phyloP scores from a whole-genome alignment of 306 rosid genomes.

The Cajanus cajan region DNA sequence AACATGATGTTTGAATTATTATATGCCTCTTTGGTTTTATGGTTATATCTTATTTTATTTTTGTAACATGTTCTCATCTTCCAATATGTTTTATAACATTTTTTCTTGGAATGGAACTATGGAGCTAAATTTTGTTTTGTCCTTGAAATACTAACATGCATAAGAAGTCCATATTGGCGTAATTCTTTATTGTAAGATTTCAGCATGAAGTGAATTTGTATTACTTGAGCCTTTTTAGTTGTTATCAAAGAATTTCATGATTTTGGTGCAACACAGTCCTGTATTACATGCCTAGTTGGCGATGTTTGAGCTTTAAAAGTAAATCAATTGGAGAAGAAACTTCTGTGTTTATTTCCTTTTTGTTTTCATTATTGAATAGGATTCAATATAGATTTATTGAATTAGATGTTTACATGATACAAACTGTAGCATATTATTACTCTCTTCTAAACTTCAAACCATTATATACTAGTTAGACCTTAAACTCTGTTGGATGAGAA shows the following conservation, averaged over 20 bases:
- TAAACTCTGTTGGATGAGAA: slow-evolving; percentile 11
- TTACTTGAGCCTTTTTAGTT: neutral
- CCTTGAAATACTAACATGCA: slow-evolving; percentile 13
- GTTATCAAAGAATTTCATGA: neutral
- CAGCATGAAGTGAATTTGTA: slow-evolving; percentile 5
- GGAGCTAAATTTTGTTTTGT: neutral
- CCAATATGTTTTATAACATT: neutral
- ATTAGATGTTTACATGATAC: slow-evolving; percentile 5
- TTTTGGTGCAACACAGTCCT: slow-evolving; percentile 18
- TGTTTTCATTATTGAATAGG: slow-evolving; percentile 5
- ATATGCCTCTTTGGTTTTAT: slow-evolving; percentile 2
- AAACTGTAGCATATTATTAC: neutral
- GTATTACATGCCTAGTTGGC: slow-evolving; percentile 11
- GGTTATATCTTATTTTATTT: neutral
- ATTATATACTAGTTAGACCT: neutral
- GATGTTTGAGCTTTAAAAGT: slow-evolving; percentile 2
- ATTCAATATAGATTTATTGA: neutral
- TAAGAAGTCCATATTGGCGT: slow-evolving; percentile 8
- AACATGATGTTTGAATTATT: slow-evolving; percentile 11
- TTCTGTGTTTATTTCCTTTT: neutral
- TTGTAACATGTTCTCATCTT: neutral
- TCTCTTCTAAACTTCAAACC: slow-evolving; percentile 6
- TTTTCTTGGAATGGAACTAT: neutral
- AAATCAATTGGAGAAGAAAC: slow-evolving; percentile 10
- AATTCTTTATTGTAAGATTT: slow-evolving; percentile 2